Evolutionary conservation across 345 rosid genomes (phyloP).

Genomic region (Jatropha curcas): DNA sequence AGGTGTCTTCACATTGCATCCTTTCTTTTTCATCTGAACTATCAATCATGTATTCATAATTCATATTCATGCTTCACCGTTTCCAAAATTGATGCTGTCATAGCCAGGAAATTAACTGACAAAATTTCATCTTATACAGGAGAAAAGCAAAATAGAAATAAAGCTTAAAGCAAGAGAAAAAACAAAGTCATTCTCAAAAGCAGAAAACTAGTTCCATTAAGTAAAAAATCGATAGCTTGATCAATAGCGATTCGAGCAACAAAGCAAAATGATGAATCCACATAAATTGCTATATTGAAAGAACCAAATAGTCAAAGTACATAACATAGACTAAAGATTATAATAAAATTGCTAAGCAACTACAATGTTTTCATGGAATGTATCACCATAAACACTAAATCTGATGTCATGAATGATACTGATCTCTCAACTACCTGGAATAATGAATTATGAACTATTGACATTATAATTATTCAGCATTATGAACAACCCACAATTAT

Average conservation of each 20-base stretch:
- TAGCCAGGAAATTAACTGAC: background rate
- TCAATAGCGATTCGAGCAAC: background rate
- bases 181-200: background rate
- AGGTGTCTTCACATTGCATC: background rate
- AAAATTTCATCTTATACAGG: background rate
- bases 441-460: background rate
- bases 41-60: too few relatives aligned
- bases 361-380: background rate
- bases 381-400: background rate
- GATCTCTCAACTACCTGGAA: constrained; percentile 4
- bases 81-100: background rate
- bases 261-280: background rate
- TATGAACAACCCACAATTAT: background rate
- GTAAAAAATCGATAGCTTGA: background rate
- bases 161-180: background rate
- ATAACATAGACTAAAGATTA: background rate
- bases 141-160: background rate
- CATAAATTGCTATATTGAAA: background rate
- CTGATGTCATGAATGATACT: background rate
- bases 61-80: background rate
- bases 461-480: constrained; percentile 1
- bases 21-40: background rate
- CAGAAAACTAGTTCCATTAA: too few relatives aligned
- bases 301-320: background rate
- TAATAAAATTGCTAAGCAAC: background rate